Evolutionary conservation across 73 alveolate species (phyloP).

Genomic region (Chromera velia): DNA sequence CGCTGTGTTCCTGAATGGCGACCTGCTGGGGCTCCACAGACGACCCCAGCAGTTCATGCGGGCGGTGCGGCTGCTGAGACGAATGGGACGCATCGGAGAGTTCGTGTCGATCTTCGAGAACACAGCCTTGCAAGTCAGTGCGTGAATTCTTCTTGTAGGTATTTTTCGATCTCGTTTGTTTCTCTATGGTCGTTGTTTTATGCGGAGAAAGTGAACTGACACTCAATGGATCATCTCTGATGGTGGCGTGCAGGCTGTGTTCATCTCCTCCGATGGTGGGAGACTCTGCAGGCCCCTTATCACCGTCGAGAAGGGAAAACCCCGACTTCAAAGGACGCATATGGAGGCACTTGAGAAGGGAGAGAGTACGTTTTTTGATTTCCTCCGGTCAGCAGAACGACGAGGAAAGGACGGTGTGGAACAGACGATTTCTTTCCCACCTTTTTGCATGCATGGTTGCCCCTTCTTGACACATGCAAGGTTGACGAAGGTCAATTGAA

Average conservation of each 20-base stretch:
- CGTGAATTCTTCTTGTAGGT: too few species aligned
- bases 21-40: constrained; percentile 89
- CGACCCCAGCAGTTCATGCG: constrained; percentile 81
- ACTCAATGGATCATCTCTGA: background rate
- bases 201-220: background rate
- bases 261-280: constrained; percentile 41
- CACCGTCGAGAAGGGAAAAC: constrained; percentile 81
- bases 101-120: constrained; percentile 38
- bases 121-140: background rate
- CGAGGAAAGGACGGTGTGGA: too few species aligned
- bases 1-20: constrained; percentile 89
- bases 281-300: constrained; percentile 92
- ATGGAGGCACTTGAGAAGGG: constrained; percentile 51
- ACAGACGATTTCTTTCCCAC: too few species aligned
- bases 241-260: constrained; percentile 37
- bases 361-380: constrained; percentile 62
- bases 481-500: too few species aligned
- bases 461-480: too few species aligned
- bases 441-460: too few species aligned
- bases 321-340: constrained; percentile 63
- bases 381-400: constrained; percentile 49
- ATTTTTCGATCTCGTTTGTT: too few species aligned
- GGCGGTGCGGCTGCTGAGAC: constrained; percentile 63
- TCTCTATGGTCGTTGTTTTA: background rate
- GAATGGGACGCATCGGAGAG: constrained; percentile 64